A percentile compares a stretch with the other conserved stretches of the same genome.
phyloP scores from a whole-genome alignment of 1,139 yeast species.

The Pichia sp. region DNA sequence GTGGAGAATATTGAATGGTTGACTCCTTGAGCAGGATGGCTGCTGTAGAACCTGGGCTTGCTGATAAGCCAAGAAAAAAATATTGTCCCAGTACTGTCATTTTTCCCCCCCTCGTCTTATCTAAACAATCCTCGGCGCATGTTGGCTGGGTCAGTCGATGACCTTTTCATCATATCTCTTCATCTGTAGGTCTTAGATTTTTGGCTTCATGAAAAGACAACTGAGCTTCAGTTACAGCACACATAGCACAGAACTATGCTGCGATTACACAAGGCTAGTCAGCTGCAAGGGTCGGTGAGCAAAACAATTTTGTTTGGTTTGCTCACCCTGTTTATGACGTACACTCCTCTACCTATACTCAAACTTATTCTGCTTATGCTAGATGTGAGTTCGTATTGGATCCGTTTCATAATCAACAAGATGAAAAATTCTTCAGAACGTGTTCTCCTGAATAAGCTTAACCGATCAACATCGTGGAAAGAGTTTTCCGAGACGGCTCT shows the following conservation, averaged over 20 bases:
- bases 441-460: constrained; percentile 40
- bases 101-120: background rate
- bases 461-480: constrained; percentile 45
- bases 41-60: too few species aligned
- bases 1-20: too few species aligned
- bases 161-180: background rate
- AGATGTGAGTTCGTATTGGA: constrained; percentile 21
- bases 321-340: constrained; percentile 15
- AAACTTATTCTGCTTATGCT: constrained; percentile 16
- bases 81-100: too few species aligned
- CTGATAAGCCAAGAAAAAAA: too few species aligned
- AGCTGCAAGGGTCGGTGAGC: constrained; percentile 7
- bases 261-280: constrained; percentile 9
- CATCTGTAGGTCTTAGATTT: too few species aligned
- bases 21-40: too few species aligned
- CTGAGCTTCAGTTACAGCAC: too few species aligned
- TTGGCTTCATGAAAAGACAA: too few species aligned
- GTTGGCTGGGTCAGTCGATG: background rate
- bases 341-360: constrained; percentile 20
- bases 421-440: constrained; percentile 31
- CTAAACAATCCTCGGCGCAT: background rate
- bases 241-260: constrained; percentile 8
- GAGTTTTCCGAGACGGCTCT: constrained; percentile 61
- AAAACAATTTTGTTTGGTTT: constrained; percentile 14
- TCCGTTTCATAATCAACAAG: constrained; percentile 29